These are phyloP conservation scores for Phytophthora gonapodyides DNA, from an alignment of 352 stramenopile genomes.

Conservation along the genomic window DNA sequence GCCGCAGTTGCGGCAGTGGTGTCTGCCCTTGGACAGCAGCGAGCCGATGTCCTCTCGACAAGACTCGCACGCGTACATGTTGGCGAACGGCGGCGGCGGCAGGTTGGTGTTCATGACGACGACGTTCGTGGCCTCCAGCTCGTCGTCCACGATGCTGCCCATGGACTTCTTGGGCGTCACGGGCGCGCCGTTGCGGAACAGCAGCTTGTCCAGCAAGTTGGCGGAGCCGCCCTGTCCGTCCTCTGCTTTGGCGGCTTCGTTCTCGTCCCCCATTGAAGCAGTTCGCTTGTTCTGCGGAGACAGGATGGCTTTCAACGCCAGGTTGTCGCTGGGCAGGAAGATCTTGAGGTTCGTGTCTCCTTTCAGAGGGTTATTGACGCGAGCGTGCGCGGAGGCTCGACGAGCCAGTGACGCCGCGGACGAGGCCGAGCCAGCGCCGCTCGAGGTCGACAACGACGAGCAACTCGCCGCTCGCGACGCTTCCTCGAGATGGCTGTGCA, in stretches of 20 bases:
- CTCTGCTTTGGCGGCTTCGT: not conserved
- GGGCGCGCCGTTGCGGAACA: conserved; percentile 33
- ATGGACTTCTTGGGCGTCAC: conserved; percentile 34
- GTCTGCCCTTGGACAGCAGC: conserved; percentile 64
- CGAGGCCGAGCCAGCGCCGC: conserved; percentile 4
- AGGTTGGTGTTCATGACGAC: conserved; percentile 60
- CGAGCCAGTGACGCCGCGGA: conserved; percentile 19
- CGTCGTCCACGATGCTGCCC: conserved; percentile 52
- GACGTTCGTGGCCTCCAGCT: conserved; percentile 46
- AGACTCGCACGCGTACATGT: conserved; percentile 78
- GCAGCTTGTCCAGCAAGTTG: conserved; percentile 46
- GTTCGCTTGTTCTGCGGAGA: conserved; percentile 37
- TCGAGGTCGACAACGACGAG: conserved; percentile 28
- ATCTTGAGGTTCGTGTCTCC: conserved; percentile 49
- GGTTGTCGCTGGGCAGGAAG: conserved; percentile 55
- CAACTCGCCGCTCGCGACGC: conserved; percentile 26
- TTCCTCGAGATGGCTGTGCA: conserved; percentile 10
- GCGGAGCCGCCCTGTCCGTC: conserved; percentile 8
- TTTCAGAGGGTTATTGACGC: conserved; percentile 25
- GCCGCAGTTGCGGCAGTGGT: conserved; percentile 84
- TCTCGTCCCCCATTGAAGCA: not conserved
- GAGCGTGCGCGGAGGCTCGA: conserved; percentile 9
- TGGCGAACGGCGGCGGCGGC: conserved; percentile 69
- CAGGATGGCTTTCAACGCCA: conserved; percentile 62
- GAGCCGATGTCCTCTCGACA: conserved; percentile 78